Evolutionary conservation across 2,329 filamentous ascomycete species (phyloP).

Genomic region (Xylariales sp.): DNA sequence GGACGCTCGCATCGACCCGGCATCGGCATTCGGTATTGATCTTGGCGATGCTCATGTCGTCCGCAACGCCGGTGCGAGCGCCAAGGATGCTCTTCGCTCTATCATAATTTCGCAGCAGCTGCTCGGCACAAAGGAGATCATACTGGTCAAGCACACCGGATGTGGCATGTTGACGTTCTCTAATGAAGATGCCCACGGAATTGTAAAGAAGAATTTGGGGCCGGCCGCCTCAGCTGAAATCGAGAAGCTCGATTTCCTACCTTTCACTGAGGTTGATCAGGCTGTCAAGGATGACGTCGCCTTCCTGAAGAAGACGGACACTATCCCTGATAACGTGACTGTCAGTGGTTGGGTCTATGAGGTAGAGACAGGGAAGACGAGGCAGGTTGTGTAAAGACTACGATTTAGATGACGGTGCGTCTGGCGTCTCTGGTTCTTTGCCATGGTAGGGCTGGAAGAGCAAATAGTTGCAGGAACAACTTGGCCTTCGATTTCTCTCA

Average conservation of each 20-base stretch:
- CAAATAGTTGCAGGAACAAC: too few species aligned
- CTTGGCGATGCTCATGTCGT: conserved; percentile 77
- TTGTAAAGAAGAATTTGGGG: conserved; percentile 57
- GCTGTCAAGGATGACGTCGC: conserved; percentile 63
- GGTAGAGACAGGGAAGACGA: conserved; percentile 65
- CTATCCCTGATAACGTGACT: conserved; percentile 29
- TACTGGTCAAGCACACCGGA: conserved; percentile 69
- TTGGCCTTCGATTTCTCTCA: too few species aligned
- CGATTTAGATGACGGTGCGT: too few species aligned
- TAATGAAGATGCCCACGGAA: conserved; percentile 48
- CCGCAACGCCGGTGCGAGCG: conserved; percentile 66
- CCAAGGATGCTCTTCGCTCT: conserved; percentile 65
- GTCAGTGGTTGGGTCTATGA: conserved; percentile 55
- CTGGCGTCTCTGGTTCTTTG: too few species aligned
- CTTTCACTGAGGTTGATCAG: conserved; percentile 59
- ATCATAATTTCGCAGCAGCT: conserved; percentile 77
- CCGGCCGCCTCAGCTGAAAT: conserved; percentile 42
- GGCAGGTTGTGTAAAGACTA: conserved; percentile 36
- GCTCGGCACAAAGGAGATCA: conserved; percentile 69
- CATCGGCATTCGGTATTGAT: conserved; percentile 62
- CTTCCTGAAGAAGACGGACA: conserved; percentile 53
- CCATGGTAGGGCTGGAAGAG: not conserved
- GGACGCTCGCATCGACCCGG: conserved; percentile 70
- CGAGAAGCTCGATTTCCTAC: conserved; percentile 54
- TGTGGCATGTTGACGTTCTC: conserved; percentile 69